These are phyloP conservation scores for Aspergillus sclerotiicarbonarius DNA, from an alignment of 495 filamentous ascomycete genomes.

Conservation along the genomic window DNA sequence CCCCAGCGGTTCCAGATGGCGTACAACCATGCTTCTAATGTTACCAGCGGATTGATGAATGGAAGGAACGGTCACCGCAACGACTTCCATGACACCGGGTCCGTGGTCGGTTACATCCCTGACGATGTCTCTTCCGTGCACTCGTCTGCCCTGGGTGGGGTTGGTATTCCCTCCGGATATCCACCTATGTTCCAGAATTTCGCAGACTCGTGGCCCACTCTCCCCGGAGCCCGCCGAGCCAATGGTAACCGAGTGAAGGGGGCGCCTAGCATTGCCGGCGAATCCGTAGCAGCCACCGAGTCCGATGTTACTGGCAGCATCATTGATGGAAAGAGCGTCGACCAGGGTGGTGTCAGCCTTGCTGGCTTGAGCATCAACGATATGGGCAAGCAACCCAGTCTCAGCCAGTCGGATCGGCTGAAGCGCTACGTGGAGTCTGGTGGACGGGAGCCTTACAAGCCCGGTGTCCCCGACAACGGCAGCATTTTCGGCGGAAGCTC, in stretches of 20 bases:
- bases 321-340: slow-evolving; percentile 68
- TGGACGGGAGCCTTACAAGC: slow-evolving; percentile 51
- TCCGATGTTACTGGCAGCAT: slow-evolving; percentile 72
- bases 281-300: slow-evolving; percentile 86
- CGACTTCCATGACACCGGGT: slow-evolving; percentile 82
- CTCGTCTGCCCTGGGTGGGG: slow-evolving; percentile 83
- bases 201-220: slow-evolving; percentile 82
- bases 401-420: slow-evolving; percentile 81
- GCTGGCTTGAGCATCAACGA: slow-evolving; percentile 77
- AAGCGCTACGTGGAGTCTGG: slow-evolving; percentile 86
- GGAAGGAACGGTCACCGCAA: slow-evolving; percentile 55
- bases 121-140: slow-evolving; percentile 97
- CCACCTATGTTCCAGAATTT: slow-evolving; percentile 97
- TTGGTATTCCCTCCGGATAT: slow-evolving; percentile 75
- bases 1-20: slow-evolving; percentile 87
- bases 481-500: slow-evolving; percentile 79
- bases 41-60: slow-evolving; percentile 48
- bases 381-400: slow-evolving; percentile 69
- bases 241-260: slow-evolving; percentile 62
- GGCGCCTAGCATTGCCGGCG: slow-evolving; percentile 78
- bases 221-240: slow-evolving; percentile 59
- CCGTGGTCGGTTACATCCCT: slow-evolving; percentile 88
- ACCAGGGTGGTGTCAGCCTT: slow-evolving; percentile 84
- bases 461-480: slow-evolving; percentile 51
- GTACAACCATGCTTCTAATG: slow-evolving; percentile 64